Conservation (phyloP, 192 early-diverging fungal species). For the Entomortierella parvispora region DNA sequence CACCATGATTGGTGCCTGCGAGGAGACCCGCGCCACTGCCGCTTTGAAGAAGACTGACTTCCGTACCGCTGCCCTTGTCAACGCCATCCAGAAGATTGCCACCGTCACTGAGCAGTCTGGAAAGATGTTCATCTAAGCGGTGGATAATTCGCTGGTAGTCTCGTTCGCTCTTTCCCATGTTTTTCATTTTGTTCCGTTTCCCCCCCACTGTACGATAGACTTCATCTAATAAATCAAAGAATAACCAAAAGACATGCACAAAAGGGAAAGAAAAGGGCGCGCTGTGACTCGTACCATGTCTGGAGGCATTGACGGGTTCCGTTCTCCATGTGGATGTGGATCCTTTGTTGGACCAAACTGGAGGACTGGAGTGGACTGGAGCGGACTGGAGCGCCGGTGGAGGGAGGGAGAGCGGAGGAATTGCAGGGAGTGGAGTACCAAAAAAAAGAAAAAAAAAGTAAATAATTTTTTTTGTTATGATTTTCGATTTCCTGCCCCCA, state of each 20-base stretch:
- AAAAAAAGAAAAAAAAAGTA: neutral
- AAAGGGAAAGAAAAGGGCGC: too few relatives aligned
- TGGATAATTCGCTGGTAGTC: neutral
- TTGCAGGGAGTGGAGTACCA: neutral
- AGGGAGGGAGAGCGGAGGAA: neutral
- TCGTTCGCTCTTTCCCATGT: neutral
- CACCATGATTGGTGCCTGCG: conserved; percentile 85
- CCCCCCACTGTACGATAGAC: conserved; percentile 3
- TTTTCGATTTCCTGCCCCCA: neutral
- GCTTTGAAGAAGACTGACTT: conserved; percentile 72
- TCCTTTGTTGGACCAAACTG: too few relatives aligned
- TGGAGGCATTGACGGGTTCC: too few relatives aligned
- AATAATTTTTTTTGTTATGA: neutral
- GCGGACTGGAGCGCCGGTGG: neutral
- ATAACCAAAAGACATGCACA: too few relatives aligned
- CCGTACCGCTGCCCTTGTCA: conserved; percentile 79
- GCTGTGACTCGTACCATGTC: too few relatives aligned
- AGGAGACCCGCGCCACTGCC: conserved; percentile 78
- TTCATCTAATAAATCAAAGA: too few relatives aligned
- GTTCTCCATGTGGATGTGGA: too few relatives aligned
- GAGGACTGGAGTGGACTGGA: too few relatives aligned
- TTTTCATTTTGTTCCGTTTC: neutral
- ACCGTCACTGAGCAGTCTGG: conserved; percentile 78
- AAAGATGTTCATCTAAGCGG: conserved; percentile 78
- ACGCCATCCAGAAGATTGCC: conserved; percentile 87